phyloP scores from a whole-genome alignment of 164 flowering plant species.

The Umbellularia californica region DNA sequence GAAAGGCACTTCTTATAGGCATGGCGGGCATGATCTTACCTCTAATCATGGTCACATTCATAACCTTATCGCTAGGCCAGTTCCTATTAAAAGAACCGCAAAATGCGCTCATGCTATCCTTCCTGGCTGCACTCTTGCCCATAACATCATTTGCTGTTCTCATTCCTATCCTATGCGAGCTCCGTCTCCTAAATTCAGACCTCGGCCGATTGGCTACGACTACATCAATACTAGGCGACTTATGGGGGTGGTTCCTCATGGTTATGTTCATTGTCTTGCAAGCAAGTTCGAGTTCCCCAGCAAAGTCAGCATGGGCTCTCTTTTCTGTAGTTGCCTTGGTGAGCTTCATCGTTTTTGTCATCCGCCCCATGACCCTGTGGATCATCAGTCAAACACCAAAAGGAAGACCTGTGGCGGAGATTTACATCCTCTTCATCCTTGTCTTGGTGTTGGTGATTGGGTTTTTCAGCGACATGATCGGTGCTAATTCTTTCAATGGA shows the following conservation, averaged over 20 bases:
- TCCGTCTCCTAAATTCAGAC: conserved; percentile 35
- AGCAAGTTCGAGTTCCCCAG: conserved; percentile 13
- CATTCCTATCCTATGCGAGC: conserved; percentile 27
- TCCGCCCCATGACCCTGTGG: conserved; percentile 32
- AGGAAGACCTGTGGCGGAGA: conserved; percentile 45
- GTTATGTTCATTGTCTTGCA: not conserved
- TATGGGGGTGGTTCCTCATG: not conserved
- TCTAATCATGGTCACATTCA: not conserved
- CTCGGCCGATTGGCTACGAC: conserved; percentile 35
- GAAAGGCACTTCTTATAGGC: conserved; percentile 22
- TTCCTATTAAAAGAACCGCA: not conserved
- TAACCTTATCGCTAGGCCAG: not conserved
- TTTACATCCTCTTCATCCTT: conserved; percentile 30
- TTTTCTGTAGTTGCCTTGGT: not conserved
- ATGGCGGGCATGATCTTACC: conserved; percentile 8
- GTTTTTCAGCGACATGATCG: conserved; percentile 41
- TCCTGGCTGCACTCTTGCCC: conserved; percentile 9
- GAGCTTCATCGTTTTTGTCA: conserved; percentile 9
- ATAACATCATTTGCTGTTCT: conserved; percentile 32
- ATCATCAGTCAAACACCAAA: conserved; percentile 39
- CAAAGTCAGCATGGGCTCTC: not conserved
- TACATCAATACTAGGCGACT: conserved; percentile 19
- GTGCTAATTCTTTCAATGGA: conserved; percentile 44
- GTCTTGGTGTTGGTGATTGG: conserved; percentile 32
- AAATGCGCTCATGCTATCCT: not conserved